Evolutionary conservation across 768 basidiomycete species (phyloP).

Genomic region (Leccinum broughii): DNA sequence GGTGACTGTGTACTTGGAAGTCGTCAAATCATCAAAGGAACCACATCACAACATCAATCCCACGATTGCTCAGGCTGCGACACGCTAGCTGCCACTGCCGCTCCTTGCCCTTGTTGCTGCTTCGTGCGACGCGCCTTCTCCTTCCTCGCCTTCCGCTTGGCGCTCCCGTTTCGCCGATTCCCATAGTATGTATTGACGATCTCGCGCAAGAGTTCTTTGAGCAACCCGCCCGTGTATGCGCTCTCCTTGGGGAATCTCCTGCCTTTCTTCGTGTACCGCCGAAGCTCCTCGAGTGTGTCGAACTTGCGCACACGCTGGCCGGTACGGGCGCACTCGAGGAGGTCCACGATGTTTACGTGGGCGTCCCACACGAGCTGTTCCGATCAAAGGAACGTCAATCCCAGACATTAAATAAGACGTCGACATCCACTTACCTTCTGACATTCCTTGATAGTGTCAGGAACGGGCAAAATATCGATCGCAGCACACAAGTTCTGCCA

Average conservation of each 20-base stretch:
- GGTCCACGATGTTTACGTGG: slow-evolving; percentile 38
- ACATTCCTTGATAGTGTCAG: slow-evolving; percentile 19
- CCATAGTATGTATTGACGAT: slow-evolving; percentile 21
- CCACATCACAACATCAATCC: not conserved
- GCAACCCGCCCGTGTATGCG: slow-evolving; percentile 32
- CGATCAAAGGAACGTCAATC: not conserved
- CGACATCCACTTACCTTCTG: slow-evolving; percentile 11
- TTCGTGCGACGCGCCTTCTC: not conserved
- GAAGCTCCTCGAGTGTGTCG: slow-evolving; percentile 23
- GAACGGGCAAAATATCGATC: slow-evolving; percentile 25
- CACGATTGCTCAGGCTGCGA: not conserved
- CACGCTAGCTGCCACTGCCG: not conserved
- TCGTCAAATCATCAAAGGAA: not conserved
- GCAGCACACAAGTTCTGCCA: slow-evolving; percentile 29
- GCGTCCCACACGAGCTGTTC: slow-evolving; percentile 26
- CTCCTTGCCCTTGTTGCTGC: not conserved
- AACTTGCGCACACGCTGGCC: slow-evolving; percentile 26
- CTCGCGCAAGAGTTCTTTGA: slow-evolving; percentile 33
- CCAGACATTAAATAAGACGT: not conserved
- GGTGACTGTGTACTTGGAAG: not conserved
- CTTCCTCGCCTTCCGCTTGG: slow-evolving; percentile 17
- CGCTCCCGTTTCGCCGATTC: slow-evolving; percentile 20
- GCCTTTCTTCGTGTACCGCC: slow-evolving; percentile 22
- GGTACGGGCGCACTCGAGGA: slow-evolving; percentile 23
- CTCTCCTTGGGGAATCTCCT: slow-evolving; percentile 32